Evolutionary conservation across 31 red algal genomes (phyloP), one percentile per base, ranked within the genome.

Genomic region (Asparagopsis taxiformis): DNA sequence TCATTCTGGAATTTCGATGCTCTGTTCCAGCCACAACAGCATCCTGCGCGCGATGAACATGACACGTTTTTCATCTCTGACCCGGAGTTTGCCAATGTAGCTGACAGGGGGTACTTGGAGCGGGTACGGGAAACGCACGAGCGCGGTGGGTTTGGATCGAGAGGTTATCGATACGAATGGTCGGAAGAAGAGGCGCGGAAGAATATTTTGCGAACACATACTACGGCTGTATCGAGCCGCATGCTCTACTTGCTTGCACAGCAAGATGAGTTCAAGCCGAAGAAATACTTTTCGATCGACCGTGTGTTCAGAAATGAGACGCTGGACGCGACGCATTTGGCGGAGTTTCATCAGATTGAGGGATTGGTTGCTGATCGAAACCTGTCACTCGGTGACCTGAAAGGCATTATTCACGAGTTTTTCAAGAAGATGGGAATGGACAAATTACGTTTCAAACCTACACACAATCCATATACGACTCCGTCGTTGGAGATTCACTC

Each of bases 261-360:
- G 43, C 58, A 88, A 33, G 53, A 51, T 9, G 72, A 69, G 25
- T 92, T 92, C 72, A 74, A 82, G 26, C 91, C 91, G 26, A 68
- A 68, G 41, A 91, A 91, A 13, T 79, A 82, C 70, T 97, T 97
- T 57, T 93, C 89, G 22, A 97, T 97, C 56, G 93, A 97, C 55
- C 72, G 93, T 13, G 93, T 97, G 67, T 97, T 97, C 67, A 64
- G 93, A 20, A 97, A 97, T 56, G 93, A 97, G 76, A 92, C 82
- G 13, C 84, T 97, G 62, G 93, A 97, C 36, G 93, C 93, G 21
- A 97, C 93, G 48, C 93, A 97, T 43, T 54, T 97, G 32, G 87
- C 87, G 7, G 93, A 97, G 72, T 97, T 97, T 60, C 93, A 97
- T 75, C 93, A 97, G 62, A 91, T 97, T 31, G 93, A 97, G 68